A percentile compares a stretch with the other conserved stretches of the same genome.
Conservation (phyloP, 106 monocot species). For the Dendrobium chrysotoxum region DNA sequence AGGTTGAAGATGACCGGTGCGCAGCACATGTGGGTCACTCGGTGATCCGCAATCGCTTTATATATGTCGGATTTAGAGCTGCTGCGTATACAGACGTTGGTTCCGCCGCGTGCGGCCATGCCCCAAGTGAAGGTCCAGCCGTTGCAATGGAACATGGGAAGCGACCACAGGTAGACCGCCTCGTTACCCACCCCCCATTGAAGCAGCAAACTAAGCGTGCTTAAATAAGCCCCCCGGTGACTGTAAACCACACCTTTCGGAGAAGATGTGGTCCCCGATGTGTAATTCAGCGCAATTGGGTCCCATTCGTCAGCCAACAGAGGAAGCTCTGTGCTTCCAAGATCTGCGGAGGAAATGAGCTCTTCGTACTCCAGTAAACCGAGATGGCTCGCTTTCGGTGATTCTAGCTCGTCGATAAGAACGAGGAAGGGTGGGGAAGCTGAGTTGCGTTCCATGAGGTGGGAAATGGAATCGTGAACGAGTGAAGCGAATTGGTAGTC, state of each 20-base stretch:
- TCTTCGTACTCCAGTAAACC: conserved; percentile 48
- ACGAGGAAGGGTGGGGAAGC: conserved; percentile 20
- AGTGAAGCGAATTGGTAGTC: conserved; percentile 46
- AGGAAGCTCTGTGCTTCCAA: conserved; percentile 7
- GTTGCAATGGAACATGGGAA: conserved; percentile 98
- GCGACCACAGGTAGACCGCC: conserved; percentile 84
- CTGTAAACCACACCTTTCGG: conserved; percentile 88
- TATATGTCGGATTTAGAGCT: conserved; percentile 46
- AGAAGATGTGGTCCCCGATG: conserved; percentile 81
- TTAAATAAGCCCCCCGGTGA: conserved; percentile 88
- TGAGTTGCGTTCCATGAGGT: too few species aligned
- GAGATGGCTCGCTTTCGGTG: conserved; percentile 3
- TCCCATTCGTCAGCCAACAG: conserved; percentile 66
- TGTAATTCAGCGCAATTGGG: conserved; percentile 76
- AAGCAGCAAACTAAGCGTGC: conserved; percentile 56
- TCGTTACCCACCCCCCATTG: conserved; percentile 66
- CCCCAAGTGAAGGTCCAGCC: conserved; percentile 97
- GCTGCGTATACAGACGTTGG: conserved; percentile 68
- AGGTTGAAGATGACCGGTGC: conserved; percentile 64
- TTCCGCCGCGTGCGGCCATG: conserved; percentile 72
- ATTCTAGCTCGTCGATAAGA: conserved; percentile 22
- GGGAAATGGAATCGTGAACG: neutral
- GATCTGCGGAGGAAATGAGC: conserved; percentile 39
- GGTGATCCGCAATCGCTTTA: conserved; percentile 48
- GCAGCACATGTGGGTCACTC: conserved; percentile 90